Percentiles rank a stretch among this genome's conserved stretches.
Evolutionary conservation across 163 green algal species (phyloP).

Genomic region (Volvox carteri): DNA sequence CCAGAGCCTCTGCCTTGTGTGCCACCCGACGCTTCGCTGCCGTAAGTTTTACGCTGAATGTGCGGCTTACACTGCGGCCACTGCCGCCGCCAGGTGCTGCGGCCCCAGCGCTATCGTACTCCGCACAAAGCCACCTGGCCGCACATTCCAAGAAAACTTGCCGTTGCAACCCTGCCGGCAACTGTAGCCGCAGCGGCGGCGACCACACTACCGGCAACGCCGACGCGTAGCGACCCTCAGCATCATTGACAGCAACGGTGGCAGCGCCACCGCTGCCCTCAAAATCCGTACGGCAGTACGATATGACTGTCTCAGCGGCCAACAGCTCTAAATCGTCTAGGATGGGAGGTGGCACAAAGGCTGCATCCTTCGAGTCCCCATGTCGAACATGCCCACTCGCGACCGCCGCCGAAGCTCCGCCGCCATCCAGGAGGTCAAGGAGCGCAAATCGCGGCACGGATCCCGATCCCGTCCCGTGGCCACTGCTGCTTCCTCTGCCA

Average conservation of each 20-base stretch:
- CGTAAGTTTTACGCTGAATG: too few species aligned
- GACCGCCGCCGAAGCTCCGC: neutral
- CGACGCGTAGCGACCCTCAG: too few species aligned
- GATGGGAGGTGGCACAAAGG: neutral
- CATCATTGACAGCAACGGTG: too few species aligned
- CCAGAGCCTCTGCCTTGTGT: neutral
- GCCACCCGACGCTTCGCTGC: constrained; percentile 20
- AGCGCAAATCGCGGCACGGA: neutral
- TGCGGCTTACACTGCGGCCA: neutral
- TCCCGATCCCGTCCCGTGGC: neutral
- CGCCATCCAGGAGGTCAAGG: constrained; percentile 1
- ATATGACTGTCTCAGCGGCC: constrained; percentile 18
- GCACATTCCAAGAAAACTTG: constrained; percentile 8
- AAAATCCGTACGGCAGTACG: constrained; percentile 14
- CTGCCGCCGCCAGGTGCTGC: neutral
- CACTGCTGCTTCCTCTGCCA: neutral
- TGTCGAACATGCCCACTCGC: too few species aligned
- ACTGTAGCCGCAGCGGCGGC: neutral
- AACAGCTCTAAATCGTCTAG: neutral
- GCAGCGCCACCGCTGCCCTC: neutral
- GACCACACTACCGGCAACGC: neutral
- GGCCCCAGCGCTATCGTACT: constrained; percentile 5
- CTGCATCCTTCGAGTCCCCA: neutral
- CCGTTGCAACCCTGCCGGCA: constrained; percentile 15
- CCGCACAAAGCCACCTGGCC: constrained; percentile 1